A percentile compares a stretch with the other conserved stretches of the same genome.
Evolutionary conservation across 1,284 basidiomycete species (phyloP).

Genomic region (Phlebopus sp.): DNA sequence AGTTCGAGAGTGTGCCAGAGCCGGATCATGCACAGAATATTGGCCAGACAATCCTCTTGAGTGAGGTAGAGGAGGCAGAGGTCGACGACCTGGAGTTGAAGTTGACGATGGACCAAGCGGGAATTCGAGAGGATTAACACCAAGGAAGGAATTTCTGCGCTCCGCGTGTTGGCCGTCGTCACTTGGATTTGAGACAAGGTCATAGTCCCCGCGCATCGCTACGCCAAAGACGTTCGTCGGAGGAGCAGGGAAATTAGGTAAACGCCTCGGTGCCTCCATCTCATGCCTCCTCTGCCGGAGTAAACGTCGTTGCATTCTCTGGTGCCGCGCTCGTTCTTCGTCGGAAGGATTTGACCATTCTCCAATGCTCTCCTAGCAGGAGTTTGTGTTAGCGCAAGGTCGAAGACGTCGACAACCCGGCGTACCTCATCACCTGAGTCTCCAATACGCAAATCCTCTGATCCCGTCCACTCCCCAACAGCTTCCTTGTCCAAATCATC

Average conservation of each 20-base stretch:
- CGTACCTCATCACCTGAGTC: constrained; percentile 63
- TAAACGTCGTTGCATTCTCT: constrained; percentile 58
- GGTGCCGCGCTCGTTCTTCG: constrained; percentile 72
- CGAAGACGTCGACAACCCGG: constrained; percentile 16
- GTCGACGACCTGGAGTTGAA: constrained; percentile 40
- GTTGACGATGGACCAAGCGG: constrained; percentile 35
- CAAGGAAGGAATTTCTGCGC: constrained; percentile 43
- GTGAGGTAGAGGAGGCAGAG: constrained; percentile 60
- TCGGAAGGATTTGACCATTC: constrained; percentile 89
- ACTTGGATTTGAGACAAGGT: constrained; percentile 79
- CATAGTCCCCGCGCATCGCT: constrained; percentile 47
- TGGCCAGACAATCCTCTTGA: constrained; percentile 62
- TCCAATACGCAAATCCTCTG: constrained; percentile 57
- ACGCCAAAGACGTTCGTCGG: constrained; percentile 48
- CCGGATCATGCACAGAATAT: constrained; percentile 58
- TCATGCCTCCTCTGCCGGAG: constrained; percentile 47
- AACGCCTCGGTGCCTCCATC: constrained; percentile 55
- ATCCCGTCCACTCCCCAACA: constrained; percentile 76
- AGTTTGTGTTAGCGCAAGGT: constrained; percentile 12
- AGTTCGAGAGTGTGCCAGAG: constrained; percentile 60
- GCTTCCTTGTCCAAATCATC: constrained; percentile 47
- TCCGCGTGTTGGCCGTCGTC: constrained; percentile 54
- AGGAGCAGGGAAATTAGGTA: constrained; percentile 76
- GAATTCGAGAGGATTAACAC: constrained; percentile 36
- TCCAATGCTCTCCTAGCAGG: constrained; percentile 63